These are phyloP conservation scores for Nannochloris sp. DNA, from an alignment of 139 green algal genomes.

Conservation along the genomic window DNA sequence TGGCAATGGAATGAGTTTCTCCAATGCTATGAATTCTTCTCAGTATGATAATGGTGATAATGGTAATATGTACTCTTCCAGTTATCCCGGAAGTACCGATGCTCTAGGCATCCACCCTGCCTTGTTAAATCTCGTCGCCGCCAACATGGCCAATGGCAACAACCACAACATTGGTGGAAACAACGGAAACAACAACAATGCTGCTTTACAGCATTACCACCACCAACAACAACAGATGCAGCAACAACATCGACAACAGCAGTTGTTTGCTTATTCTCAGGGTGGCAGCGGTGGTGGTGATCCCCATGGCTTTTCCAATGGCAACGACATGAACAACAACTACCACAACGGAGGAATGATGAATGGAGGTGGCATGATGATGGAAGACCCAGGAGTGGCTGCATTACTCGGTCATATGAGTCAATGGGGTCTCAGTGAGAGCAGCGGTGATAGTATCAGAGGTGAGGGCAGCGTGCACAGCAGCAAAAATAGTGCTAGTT, in stretches of 20 bases:
- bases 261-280: neutral
- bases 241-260: neutral
- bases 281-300: neutral
- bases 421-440: neutral
- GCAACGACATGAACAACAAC: too few species aligned
- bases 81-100: neutral
- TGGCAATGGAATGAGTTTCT: neutral
- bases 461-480: too few species aligned
- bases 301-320: too few species aligned
- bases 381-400: neutral
- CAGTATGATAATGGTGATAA: too few species aligned
- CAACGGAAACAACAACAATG: neutral
- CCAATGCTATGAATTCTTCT: neutral
- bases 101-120: slow-evolving; percentile 17
- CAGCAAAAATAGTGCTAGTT: too few species aligned
- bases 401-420: neutral
- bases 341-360: too few species aligned
- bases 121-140: slow-evolving; percentile 17
- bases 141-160: slow-evolving; percentile 8
- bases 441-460: neutral
- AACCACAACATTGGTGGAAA: too few species aligned
- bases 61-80: neutral
- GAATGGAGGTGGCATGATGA: neutral
- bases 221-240: neutral
- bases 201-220: neutral